A percentile compares a stretch with the other conserved stretches of the same genome.
These are phyloP conservation scores for Pichia kluyveri DNA, from an alignment of 805 yeast genomes.

Conservation along the genomic window DNA sequence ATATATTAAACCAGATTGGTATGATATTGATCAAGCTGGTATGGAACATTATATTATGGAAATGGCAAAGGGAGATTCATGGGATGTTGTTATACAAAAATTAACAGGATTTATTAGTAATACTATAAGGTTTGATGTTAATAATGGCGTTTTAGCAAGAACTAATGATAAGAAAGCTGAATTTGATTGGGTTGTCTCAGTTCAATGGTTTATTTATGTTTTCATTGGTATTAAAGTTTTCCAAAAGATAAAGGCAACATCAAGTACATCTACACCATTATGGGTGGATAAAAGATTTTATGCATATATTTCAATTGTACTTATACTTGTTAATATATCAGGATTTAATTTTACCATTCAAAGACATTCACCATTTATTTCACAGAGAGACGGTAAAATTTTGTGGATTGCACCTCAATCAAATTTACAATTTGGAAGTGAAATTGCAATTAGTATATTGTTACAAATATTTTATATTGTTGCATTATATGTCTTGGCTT, in stretches of 20 bases:
- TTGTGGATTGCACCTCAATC: conserved; percentile 50
- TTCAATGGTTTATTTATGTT: conserved; percentile 5
- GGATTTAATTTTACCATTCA: conserved; percentile 61
- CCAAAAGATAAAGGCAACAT: neutral
- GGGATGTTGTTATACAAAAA: conserved; percentile 6
- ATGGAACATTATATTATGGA: conserved; percentile 12
- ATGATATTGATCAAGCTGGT: conserved; percentile 7
- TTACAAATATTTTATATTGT: conserved; percentile 41
- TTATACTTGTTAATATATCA: conserved; percentile 39
- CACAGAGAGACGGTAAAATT: conserved; percentile 38
- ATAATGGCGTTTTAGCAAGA: neutral
- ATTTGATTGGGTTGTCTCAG: conserved; percentile 4
- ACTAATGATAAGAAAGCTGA: neutral
- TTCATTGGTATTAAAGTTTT: conserved; percentile 5
- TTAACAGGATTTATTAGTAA: conserved; percentile 4
- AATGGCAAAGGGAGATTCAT: conserved; percentile 8
- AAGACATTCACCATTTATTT: conserved; percentile 54
- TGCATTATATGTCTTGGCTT: conserved; percentile 32
- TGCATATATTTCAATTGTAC: conserved; percentile 25
- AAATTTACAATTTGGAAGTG: conserved; percentile 65
- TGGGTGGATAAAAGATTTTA: conserved; percentile 9
- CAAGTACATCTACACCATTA: neutral
- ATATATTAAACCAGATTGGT: conserved; percentile 1
- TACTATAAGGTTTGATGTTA: conserved; percentile 4
- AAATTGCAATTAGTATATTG: conserved; percentile 42